These are phyloP conservation scores for Hsuehochloa calcarea DNA, from an alignment of 176 grass and related monocot genomes.

Conservation along the genomic window DNA sequence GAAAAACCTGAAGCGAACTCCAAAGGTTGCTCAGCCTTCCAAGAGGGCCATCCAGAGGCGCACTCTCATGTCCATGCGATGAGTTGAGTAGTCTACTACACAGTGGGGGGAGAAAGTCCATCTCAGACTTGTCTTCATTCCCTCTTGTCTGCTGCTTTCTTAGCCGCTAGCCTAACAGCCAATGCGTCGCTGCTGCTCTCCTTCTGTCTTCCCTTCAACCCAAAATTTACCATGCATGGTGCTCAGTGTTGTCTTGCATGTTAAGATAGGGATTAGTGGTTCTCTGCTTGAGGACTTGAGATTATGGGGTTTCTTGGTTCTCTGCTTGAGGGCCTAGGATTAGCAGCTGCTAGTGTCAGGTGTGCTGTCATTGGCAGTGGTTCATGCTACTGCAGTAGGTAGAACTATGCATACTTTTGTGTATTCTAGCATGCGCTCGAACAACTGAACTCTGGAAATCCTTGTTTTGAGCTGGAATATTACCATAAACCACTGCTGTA, in stretches of 20 bases:
- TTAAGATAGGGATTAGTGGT: slow-evolving; percentile 21
- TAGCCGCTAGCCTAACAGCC: slow-evolving; percentile 19
- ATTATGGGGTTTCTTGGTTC: not conserved
- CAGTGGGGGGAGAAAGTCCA: slow-evolving; percentile 23
- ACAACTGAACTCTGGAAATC: not conserved
- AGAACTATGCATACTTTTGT: not conserved
- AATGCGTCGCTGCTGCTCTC: slow-evolving; percentile 34
- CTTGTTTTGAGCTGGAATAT: slow-evolving; percentile 1
- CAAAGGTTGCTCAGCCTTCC: slow-evolving; percentile 41
- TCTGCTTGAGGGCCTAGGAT: slow-evolving; percentile 25
- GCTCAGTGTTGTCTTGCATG: not conserved
- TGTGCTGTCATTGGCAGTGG: not conserved
- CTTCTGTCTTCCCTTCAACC: slow-evolving; percentile 19
- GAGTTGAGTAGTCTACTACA: slow-evolving; percentile 32
- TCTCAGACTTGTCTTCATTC: slow-evolving; percentile 30
- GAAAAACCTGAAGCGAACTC: slow-evolving; percentile 56
- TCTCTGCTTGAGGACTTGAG: slow-evolving; percentile 47
- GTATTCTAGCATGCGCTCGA: not conserved
- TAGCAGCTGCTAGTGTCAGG: slow-evolving; percentile 18
- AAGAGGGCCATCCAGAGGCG: slow-evolving; percentile 50
- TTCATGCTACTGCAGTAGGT: slow-evolving; percentile 23
- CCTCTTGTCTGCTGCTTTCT: slow-evolving; percentile 21
- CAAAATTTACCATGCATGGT: not conserved
- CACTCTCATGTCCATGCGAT: slow-evolving; percentile 83
- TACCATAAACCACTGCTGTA: not conserved